A percentile compares a stretch with the other conserved stretches of the same genome.
Evolutionary conservation across 768 basidiomycete species (phyloP).

Genomic region (Mycena belliarum): DNA sequence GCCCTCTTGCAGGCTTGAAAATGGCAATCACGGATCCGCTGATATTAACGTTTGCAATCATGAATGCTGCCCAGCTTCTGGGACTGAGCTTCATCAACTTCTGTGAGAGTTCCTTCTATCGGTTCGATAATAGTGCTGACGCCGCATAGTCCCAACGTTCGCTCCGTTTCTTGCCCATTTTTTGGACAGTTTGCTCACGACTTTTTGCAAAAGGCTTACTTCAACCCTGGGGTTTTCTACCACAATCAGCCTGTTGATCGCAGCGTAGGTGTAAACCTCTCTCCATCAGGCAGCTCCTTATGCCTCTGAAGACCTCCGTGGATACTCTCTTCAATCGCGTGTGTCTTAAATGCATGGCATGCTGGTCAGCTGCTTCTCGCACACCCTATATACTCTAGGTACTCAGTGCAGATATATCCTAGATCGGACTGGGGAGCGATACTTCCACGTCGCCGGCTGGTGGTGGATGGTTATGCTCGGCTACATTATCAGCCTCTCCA

Average conservation of each 20-base stretch:
- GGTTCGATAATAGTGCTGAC: neutral
- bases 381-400: neutral
- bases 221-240: slow-evolving; percentile 62
- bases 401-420: no score
- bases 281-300: neutral
- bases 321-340: slow-evolving; percentile 54
- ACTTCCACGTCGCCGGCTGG: slow-evolving; percentile 56
- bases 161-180: slow-evolving; percentile 5
- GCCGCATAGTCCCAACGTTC: slow-evolving; percentile 40
- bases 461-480: slow-evolving; percentile 66
- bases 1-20: slow-evolving; percentile 51
- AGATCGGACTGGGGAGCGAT: slow-evolving; percentile 65
- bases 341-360: slow-evolving; percentile 55
- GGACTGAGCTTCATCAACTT: slow-evolving; percentile 64
- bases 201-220: slow-evolving; percentile 41
- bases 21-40: slow-evolving; percentile 59
- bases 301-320: slow-evolving; percentile 55
- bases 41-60: slow-evolving; percentile 53
- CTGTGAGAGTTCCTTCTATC: slow-evolving; percentile 27
- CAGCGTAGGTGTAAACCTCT: slow-evolving; percentile 46
- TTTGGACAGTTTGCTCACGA: neutral
- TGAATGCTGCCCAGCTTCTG: slow-evolving; percentile 50
- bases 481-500: slow-evolving; percentile 60
- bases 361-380: slow-evolving; percentile 31
- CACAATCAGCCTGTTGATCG: slow-evolving; percentile 58